These are phyloP conservation scores for Beauveria australis DNA, from an alignment of 2,329 filamentous ascomycete species.

Conservation along the genomic window DNA sequence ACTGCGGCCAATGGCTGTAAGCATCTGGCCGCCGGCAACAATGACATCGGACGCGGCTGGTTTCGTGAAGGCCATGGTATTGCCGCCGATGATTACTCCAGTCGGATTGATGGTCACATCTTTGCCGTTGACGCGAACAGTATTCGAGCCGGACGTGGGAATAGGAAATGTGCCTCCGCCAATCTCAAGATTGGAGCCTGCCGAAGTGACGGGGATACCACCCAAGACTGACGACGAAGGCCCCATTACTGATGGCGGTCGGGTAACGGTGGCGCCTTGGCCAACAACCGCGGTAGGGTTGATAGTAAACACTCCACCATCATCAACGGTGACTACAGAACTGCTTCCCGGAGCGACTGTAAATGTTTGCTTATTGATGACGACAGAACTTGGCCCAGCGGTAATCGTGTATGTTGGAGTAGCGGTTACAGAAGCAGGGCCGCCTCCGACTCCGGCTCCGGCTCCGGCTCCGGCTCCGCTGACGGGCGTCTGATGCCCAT, in stretches of 20 bases:
- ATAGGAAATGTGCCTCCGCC: slow-evolving; percentile 36
- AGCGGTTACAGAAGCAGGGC: slow-evolving; percentile 5
- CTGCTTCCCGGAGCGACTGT: slow-evolving; percentile 28
- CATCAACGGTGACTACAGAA: slow-evolving; percentile 33
- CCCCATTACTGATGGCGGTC: slow-evolving; percentile 25
- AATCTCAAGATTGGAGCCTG: slow-evolving; percentile 32
- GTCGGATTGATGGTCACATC: slow-evolving; percentile 27
- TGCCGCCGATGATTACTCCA: slow-evolving; percentile 26
- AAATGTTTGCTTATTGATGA: slow-evolving; percentile 40
- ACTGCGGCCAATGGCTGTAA: slow-evolving; percentile 34
- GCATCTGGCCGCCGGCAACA: slow-evolving; percentile 39
- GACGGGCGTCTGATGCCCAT: not conserved
- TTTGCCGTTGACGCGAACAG: slow-evolving; percentile 25
- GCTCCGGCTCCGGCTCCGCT: not conserved
- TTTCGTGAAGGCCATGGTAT: slow-evolving; percentile 29
- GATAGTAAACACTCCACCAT: slow-evolving; percentile 38
- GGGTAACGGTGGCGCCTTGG: slow-evolving; percentile 34
- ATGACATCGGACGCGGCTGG: slow-evolving; percentile 32
- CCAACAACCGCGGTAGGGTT: slow-evolving; percentile 37
- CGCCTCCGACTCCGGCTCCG: not conserved
- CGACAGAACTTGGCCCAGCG: slow-evolving; percentile 35
- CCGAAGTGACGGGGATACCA: slow-evolving; percentile 33
- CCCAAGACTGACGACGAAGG: slow-evolving; percentile 30
- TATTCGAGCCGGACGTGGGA: slow-evolving; percentile 24
- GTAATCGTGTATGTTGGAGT: slow-evolving; percentile 30